Base-by-base conservation (phyloP, 78 protist genomes). In the Ministeria vibrans region DNA sequence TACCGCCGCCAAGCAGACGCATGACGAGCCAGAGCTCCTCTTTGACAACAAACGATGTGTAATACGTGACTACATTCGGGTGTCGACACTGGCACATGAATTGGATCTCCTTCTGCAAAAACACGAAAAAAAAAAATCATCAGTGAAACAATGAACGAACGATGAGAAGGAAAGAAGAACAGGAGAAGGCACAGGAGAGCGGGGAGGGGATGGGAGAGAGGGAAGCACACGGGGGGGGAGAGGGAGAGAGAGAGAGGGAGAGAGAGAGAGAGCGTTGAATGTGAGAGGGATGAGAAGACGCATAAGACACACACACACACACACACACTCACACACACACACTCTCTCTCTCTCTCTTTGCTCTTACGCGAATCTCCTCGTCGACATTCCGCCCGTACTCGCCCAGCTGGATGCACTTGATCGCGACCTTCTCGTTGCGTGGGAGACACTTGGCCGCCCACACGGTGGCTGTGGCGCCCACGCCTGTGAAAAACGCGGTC, bases 21-120 rank as follows among this genome's bases (percentile, higher is more conserved):
- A 83, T 83, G 4, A 83, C 87, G 15, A 83, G 70, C 87, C 87
- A 83, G 34, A 83, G 76, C 49, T 83, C 82, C 23, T 72, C 72
- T 39, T 46, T 61, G 45, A 78, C 87, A 4, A 83, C 82, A 23
- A 83, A 83, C 71, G 82, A 77, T 7, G 87, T 78, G 66, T 66
- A 68, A 55, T 83, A 83, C 0, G 81, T 70, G 42, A 83, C 87
- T 4, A 83, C 82, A 20, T 83, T 83, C 28, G 63, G 69, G 32
- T 83, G 87, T 28, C 23, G 28, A 44, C 82, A 77, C 64, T 75
- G 82, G 55, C 49, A 32, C 87, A 83, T 83, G 45, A 83, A 81
- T 45, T 42, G 27, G 63, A 83, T 83, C 68, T 83, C 87, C 18
- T 83, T 83, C 85, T 80, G 75, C 44, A 41, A 44, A 23, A 15